Percentiles rank a stretch among this genome's conserved stretches.
These are phyloP conservation scores for Penicillium canescens DNA, from an alignment of 495 filamentous ascomycete species.

Conservation along the genomic window DNA sequence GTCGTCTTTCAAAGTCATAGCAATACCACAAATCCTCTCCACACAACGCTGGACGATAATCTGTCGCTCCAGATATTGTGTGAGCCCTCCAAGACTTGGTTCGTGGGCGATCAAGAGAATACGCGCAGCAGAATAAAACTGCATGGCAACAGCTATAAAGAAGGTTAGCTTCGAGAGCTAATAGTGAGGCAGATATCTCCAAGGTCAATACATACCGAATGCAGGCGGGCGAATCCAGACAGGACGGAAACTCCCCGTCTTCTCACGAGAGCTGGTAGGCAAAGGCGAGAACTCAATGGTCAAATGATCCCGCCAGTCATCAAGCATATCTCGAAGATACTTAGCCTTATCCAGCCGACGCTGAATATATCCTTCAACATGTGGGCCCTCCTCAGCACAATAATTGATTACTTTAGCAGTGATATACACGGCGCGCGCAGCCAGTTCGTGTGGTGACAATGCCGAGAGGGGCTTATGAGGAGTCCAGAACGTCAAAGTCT, in stretches of 20 bases:
- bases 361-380: slow-evolving; percentile 5
- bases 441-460: slow-evolving; percentile 11
- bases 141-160: slow-evolving; percentile 21
- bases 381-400: slow-evolving; percentile 1
- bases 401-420: slow-evolving; percentile 18
- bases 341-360: slow-evolving; percentile 10
- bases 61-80: slow-evolving; percentile 16
- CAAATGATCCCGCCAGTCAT: slow-evolving; percentile 25
- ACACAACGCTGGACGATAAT: slow-evolving; percentile 14
- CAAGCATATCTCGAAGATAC: slow-evolving; percentile 15
- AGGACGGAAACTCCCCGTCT: slow-evolving; percentile 8
- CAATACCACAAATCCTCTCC: slow-evolving; percentile 26
- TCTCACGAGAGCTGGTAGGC: slow-evolving; percentile 2
- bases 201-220: slow-evolving; percentile 15
- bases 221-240: slow-evolving; percentile 23
- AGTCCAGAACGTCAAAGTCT: slow-evolving; percentile 24
- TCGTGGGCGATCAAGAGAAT: slow-evolving; percentile 22
- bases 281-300: slow-evolving; percentile 26
- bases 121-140: slow-evolving; percentile 17
- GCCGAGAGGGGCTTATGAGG: slow-evolving; percentile 20
- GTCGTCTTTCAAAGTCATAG: slow-evolving; percentile 20
- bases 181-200: too few relatives aligned
- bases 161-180: background rate
- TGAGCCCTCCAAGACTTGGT: slow-evolving; percentile 20
- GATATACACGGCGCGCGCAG: slow-evolving; percentile 11